phyloP scores from a whole-genome alignment of 768 basidiomycete genomes.

The Tylopilus balloui region DNA sequence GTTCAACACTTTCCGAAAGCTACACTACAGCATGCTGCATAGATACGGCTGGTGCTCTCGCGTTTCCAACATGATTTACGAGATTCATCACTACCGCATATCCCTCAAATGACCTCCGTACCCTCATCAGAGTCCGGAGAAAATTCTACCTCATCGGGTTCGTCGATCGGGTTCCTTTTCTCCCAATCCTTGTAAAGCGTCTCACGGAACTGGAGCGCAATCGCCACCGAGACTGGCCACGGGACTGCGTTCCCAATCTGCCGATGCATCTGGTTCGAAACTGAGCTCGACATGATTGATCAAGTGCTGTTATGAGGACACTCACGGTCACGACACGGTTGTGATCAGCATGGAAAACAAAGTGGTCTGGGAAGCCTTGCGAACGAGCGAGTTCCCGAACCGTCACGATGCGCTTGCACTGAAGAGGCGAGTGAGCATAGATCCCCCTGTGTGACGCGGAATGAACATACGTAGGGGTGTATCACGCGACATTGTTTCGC shows the following conservation, averaged over 20 bases:
- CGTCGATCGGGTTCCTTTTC: constrained; percentile 20
- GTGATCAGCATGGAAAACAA: constrained; percentile 52
- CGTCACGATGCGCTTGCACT: constrained; percentile 70
- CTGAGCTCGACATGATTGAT: background rate
- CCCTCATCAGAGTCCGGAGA: constrained; percentile 1
- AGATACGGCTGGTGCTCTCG: background rate
- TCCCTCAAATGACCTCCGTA: constrained; percentile 33
- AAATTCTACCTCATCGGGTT: constrained; percentile 31
- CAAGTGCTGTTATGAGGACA: constrained; percentile 1
- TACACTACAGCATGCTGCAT: background rate
- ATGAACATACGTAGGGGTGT: constrained; percentile 54
- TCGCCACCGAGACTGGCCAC: constrained; percentile 55
- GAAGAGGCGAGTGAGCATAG: background rate
- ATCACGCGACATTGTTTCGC: constrained; percentile 73
- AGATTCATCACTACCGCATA: background rate
- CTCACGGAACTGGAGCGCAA: constrained; percentile 58
- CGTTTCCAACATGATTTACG: background rate
- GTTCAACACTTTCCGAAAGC: background rate
- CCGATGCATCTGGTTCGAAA: constrained; percentile 60
- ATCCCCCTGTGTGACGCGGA: background rate
- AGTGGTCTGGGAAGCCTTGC: constrained; percentile 78
- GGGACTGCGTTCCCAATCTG: constrained; percentile 83
- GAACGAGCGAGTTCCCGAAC: constrained; percentile 75
- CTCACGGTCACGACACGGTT: constrained; percentile 59
- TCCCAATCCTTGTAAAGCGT: constrained; percentile 52